Evolutionary conservation across 371 early-diverging fungal species (phyloP).

Genomic region (Syncephalis plumigaleata): DNA sequence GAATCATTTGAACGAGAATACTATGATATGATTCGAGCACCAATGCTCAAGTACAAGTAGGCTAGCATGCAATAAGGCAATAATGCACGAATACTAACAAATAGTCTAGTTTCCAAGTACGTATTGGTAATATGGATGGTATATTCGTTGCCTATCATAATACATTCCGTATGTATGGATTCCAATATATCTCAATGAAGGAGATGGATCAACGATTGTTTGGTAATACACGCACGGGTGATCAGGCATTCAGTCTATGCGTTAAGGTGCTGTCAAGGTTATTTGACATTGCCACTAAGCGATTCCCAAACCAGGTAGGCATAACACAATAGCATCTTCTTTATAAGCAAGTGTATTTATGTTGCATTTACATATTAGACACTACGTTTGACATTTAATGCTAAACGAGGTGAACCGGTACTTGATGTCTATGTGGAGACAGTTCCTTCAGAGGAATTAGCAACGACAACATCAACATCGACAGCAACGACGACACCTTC

Average conservation of each 20-base stretch:
- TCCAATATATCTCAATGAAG: conserved; percentile 75
- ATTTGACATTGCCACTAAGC: conserved; percentile 35
- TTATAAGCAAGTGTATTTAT: too few species aligned
- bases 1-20: conserved; percentile 86
- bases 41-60: conserved; percentile 70
- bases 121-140: conserved; percentile 95
- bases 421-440: too few species aligned
- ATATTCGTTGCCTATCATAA: conserved; percentile 90
- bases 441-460: too few species aligned
- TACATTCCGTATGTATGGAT: conserved; percentile 79
- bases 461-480: too few species aligned
- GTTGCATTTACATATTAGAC: too few species aligned
- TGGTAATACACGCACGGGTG: conserved; percentile 54
- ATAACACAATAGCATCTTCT: neutral
- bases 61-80: neutral
- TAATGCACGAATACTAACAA: neutral
- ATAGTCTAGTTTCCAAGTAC: conserved; percentile 55
- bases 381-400: too few species aligned
- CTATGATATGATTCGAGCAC: conserved; percentile 81
- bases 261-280: conserved; percentile 39
- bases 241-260: conserved; percentile 43
- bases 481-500: too few species aligned
- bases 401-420: too few species aligned
- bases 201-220: conserved; percentile 78
- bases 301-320: conserved; percentile 31